These are phyloP conservation scores for Oryza nivara DNA, from an alignment of 176 grass and related monocot species.

Conservation along the genomic window DNA sequence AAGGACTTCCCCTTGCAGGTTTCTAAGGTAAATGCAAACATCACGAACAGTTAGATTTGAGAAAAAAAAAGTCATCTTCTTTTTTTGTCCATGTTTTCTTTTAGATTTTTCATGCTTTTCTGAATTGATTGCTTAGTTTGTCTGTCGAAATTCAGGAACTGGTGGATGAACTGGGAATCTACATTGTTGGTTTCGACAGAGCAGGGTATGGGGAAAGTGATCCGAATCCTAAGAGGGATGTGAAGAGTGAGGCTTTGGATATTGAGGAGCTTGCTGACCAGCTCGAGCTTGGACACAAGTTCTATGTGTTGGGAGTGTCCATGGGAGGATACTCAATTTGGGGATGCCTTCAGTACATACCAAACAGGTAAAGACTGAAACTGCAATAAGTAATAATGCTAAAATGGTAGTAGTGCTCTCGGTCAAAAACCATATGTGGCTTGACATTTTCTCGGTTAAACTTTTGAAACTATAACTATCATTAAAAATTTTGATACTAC, in stretches of 20 bases:
- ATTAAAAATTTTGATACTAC: too few species aligned
- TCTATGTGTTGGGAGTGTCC: conserved; percentile 68
- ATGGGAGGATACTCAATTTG: conserved; percentile 77
- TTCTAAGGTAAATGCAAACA: conserved; percentile 55
- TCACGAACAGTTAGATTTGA: neutral
- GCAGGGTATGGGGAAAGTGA: conserved; percentile 86
- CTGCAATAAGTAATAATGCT: neutral
- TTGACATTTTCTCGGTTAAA: too few species aligned
- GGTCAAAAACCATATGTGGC: too few species aligned
- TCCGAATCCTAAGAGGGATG: conserved; percentile 63
- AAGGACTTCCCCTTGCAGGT: conserved; percentile 59
- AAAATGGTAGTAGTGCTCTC: neutral
- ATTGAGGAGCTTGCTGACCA: conserved; percentile 77
- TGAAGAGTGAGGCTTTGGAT: conserved; percentile 73
- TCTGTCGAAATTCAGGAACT: conserved; percentile 58
- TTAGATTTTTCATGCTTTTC: neutral
- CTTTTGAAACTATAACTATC: too few species aligned
- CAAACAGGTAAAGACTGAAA: conserved; percentile 58
- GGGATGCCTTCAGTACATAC: conserved; percentile 86
- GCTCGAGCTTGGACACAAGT: conserved; percentile 68
- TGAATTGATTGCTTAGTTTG: conserved; percentile 2
- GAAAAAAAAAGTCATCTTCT: neutral
- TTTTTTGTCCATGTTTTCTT: neutral
- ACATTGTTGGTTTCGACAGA: conserved; percentile 78
- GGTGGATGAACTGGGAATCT: conserved; percentile 69